Base-by-base conservation (phyloP, 2,329 filamentous ascomycete genomes). In the Xylariaceae sp. region DNA sequence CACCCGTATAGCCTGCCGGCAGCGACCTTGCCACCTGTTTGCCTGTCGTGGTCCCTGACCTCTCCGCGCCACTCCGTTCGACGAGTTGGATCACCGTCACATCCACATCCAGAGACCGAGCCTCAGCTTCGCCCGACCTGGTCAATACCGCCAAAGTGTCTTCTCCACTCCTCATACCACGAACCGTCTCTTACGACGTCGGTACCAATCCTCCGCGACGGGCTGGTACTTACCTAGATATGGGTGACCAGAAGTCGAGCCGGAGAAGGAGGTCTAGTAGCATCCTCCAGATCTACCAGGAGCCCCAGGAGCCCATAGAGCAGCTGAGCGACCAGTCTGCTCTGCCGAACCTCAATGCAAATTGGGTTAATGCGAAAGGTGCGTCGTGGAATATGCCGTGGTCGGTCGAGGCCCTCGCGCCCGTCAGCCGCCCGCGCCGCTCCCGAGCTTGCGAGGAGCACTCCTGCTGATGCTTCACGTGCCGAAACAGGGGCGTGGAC, bases 351-450 rank as follows among this genome's bases (percentile, higher is more conserved):
- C 67, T 95, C 56, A 98, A 98, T 63, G 88, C 92, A 49, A 86
- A 95, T 66, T 98, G 92, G 92, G 93, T 95, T 48, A 96, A 96
- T 63, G 86, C 89, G 54, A 98, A 98, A 78, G 92, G 92, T 96
- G 67, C 65, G 75, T 39, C 26, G 5, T 17, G 27, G 6, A 10
- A 29, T 12, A 17, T 23, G 21, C 30, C 25, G 15, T 19, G 35
- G 12, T 13, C n/a, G 21, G n/a, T n/a, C n/a, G n/a, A n/a, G n/a
- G n/a, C n/a, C n/a, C n/a, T n/a, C n/a, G n/a, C n/a, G n/a, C n/a
- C n/a, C n/a, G n/a, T n/a, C n/a, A n/a, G n/a, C n/a, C n/a, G n/a
- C n/a, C n/a, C n/a, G n/a, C n/a, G n/a, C n/a, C n/a, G n/a, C n/a
- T n/a, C n/a, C n/a, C n/a, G n/a, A n/a, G n/a, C n/a, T n/a, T n/a